Conservation (phyloP, 2,329 filamentous ascomycete species). For the Aspergillus jensenii region DNA sequence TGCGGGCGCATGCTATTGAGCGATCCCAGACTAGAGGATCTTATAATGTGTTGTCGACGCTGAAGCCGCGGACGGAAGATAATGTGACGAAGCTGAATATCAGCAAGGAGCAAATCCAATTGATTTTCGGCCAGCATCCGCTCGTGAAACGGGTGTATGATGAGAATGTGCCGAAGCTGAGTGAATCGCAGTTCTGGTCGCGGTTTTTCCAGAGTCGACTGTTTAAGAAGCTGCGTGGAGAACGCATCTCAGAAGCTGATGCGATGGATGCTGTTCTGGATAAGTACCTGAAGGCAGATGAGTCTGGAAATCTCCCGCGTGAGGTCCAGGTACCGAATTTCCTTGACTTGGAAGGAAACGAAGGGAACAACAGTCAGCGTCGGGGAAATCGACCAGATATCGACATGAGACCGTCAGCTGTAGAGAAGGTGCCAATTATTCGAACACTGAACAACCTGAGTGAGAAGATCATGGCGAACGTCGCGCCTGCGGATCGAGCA, state of each 20-base stretch:
- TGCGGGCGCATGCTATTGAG: slow-evolving; percentile 89
- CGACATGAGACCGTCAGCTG: slow-evolving; percentile 77
- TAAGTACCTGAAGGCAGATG: slow-evolving; percentile 75
- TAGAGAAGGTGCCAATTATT: slow-evolving; percentile 82
- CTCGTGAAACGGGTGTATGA: slow-evolving; percentile 88
- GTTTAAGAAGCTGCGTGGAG: slow-evolving; percentile 87
- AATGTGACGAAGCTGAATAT: slow-evolving; percentile 78
- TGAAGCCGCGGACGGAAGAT: slow-evolving; percentile 77
- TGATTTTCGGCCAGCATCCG: slow-evolving; percentile 91
- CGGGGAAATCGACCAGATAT: slow-evolving; percentile 84
- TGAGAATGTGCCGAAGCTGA: slow-evolving; percentile 81
- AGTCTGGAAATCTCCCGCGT: slow-evolving; percentile 50
- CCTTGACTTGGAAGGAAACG: slow-evolving; percentile 90
- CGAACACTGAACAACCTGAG: slow-evolving; percentile 85
- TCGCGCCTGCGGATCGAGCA: slow-evolving; percentile 74
- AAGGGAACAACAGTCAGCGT: slow-evolving; percentile 86
- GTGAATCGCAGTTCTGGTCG: slow-evolving; percentile 84
- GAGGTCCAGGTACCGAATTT: slow-evolving; percentile 76
- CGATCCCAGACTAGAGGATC: slow-evolving; percentile 80
- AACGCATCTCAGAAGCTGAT: slow-evolving; percentile 78
- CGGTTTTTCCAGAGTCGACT: slow-evolving; percentile 89
- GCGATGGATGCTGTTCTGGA: slow-evolving; percentile 77
- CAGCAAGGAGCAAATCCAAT: slow-evolving; percentile 85
- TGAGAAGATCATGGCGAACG: slow-evolving; percentile 88
- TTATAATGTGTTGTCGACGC: slow-evolving; percentile 89